phyloP scores from a whole-genome alignment of 2,329 filamentous ascomycete species.

The Pseudogymnoascus sp. region DNA sequence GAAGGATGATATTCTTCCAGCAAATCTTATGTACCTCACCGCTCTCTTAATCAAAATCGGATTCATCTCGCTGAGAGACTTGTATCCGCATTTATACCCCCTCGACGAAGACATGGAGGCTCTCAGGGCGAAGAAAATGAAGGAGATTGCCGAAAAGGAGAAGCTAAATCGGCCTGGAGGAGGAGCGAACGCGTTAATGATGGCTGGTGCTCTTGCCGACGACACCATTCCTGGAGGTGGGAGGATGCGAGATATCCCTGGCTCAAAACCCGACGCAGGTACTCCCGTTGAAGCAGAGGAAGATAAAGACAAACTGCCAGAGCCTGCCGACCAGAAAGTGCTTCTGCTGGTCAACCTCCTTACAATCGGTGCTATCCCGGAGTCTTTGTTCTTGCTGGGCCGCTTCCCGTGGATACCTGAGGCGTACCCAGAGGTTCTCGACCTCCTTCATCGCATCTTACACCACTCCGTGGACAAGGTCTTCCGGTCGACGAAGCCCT shows the following conservation, averaged over 20 bases:
- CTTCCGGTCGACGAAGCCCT: slow-evolving; percentile 38
- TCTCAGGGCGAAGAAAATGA: slow-evolving; percentile 61
- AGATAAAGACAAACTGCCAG: slow-evolving; percentile 50
- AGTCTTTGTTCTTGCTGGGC: slow-evolving; percentile 85
- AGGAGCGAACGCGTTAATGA: slow-evolving; percentile 73
- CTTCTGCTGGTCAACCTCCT: slow-evolving; percentile 76
- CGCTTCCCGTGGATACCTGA: slow-evolving; percentile 90
- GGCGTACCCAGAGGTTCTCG: slow-evolving; percentile 71
- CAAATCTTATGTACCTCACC: slow-evolving; percentile 86
- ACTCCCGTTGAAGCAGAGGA: slow-evolving; percentile 40
- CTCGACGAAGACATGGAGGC: slow-evolving; percentile 74
- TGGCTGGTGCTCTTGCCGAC: slow-evolving; percentile 79
- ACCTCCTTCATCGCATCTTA: slow-evolving; percentile 76
- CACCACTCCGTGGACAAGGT: slow-evolving; percentile 76
- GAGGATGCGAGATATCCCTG: slow-evolving; percentile 39
- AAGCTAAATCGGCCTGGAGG: slow-evolving; percentile 62
- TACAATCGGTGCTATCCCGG: slow-evolving; percentile 84
- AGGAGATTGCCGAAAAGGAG: slow-evolving; percentile 74
- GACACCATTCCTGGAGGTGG: slow-evolving; percentile 54
- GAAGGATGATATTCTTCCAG: slow-evolving; percentile 69
- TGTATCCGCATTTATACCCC: slow-evolving; percentile 89
- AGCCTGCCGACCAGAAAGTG: slow-evolving; percentile 83
- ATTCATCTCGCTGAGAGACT: slow-evolving; percentile 83
- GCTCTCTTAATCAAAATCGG: slow-evolving; percentile 94
- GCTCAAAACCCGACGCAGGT: slow-evolving; percentile 43